These are phyloP conservation scores for Pleurotus djamor DNA, from an alignment of 768 basidiomycete genomes.

Conservation along the genomic window DNA sequence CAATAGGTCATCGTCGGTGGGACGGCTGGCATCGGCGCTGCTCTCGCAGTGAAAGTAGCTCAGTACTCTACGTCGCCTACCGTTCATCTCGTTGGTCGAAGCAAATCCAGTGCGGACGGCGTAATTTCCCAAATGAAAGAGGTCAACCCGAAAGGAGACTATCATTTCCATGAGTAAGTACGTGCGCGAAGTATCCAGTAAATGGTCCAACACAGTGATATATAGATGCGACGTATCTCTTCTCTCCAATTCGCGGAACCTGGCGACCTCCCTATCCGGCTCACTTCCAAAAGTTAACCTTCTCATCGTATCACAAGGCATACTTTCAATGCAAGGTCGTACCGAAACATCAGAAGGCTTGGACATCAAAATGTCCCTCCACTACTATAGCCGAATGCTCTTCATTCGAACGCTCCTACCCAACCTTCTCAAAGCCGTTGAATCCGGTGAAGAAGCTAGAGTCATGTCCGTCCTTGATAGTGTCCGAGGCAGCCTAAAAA, in stretches of 20 bases:
- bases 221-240: conserved; percentile 1
- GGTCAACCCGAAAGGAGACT: background rate
- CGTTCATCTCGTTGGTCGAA: conserved; percentile 1
- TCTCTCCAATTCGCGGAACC: background rate
- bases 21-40: conserved; percentile 2
- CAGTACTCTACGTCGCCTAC: background rate
- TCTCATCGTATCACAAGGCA: conserved; percentile 44
- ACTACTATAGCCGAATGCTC: conserved; percentile 52
- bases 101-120: background rate
- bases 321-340: conserved; percentile 32
- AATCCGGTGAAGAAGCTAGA: conserved; percentile 45
- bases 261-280: background rate
- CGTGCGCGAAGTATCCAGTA: background rate
- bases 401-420: conserved; percentile 47
- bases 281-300: conserved; percentile 47
- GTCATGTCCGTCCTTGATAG: conserved; percentile 42
- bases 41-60: background rate
- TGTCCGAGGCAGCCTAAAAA: conserved; percentile 19
- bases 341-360: conserved; percentile 43
- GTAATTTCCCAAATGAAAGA: background rate
- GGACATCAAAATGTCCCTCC: conserved; percentile 38
- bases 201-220: background rate
- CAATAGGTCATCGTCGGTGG: conserved; percentile 1
- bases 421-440: conserved; percentile 34
- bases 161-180: conserved; percentile 1